Percentiles rank a stretch among this genome's conserved stretches.
Conservation (phyloP, 1,284 basidiomycete genomes). For the Ganoderma lucidum region DNA sequence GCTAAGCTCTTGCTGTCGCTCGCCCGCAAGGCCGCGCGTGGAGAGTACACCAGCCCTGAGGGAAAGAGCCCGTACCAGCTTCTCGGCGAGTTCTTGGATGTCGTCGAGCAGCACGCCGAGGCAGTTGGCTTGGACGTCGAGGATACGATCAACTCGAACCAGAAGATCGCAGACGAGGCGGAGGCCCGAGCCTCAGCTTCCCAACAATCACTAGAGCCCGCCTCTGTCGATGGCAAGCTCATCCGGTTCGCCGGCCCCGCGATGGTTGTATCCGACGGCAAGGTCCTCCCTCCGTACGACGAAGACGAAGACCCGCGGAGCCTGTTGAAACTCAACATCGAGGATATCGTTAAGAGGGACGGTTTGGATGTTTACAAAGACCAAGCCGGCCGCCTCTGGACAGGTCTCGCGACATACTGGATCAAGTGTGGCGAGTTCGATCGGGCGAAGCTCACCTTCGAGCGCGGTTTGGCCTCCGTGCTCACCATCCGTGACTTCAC, state of each 20-base stretch:
- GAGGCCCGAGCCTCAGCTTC: slow-evolving; percentile 42
- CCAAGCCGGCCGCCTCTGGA: slow-evolving; percentile 96
- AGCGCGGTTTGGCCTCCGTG: slow-evolving; percentile 85
- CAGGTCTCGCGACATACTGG: slow-evolving; percentile 97
- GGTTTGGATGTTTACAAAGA: slow-evolving; percentile 93
- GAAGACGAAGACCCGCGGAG: slow-evolving; percentile 86
- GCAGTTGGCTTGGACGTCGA: slow-evolving; percentile 93
- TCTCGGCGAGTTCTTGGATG: slow-evolving; percentile 91
- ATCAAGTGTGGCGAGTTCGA: slow-evolving; percentile 97
- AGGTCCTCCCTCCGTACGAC: slow-evolving; percentile 64
- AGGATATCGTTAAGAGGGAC: slow-evolving; percentile 84
- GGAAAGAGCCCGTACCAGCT: slow-evolving; percentile 97
- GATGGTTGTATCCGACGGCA: slow-evolving; percentile 60
- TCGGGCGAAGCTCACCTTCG: slow-evolving; percentile 87
- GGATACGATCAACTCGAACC: slow-evolving; percentile 64
- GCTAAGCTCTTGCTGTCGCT: slow-evolving; percentile 90
- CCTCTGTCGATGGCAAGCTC: slow-evolving; percentile 67
- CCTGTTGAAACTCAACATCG: slow-evolving; percentile 84
- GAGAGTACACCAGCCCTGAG: slow-evolving; percentile 89
- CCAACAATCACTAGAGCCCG: slow-evolving; percentile 47
- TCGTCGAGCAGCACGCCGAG: slow-evolving; percentile 91
- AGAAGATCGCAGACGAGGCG: slow-evolving; percentile 48
- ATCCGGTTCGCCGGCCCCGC: slow-evolving; percentile 82
- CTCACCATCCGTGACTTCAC: slow-evolving; percentile 98
- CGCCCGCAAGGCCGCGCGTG: slow-evolving; percentile 84